phyloP scores from a whole-genome alignment of 768 basidiomycete genomes.

The Lentinula guzmanii region DNA sequence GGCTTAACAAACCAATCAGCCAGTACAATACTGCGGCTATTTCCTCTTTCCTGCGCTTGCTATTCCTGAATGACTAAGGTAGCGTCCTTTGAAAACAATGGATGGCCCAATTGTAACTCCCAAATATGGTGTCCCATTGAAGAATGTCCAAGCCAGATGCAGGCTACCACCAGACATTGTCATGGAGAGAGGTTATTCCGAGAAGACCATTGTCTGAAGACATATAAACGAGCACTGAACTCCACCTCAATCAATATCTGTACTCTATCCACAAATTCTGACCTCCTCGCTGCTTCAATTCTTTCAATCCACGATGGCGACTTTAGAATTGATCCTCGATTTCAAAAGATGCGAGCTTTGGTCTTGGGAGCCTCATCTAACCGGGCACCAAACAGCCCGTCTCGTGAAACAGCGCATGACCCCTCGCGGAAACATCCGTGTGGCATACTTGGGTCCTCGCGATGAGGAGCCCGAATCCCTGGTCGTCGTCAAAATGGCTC shows the following conservation, averaged over 20 bases:
- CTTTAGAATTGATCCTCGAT: slow-evolving; percentile 21
- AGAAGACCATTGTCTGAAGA: not conserved
- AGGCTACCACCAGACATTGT: not conserved
- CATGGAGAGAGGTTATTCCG: not conserved
- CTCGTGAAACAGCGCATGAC: slow-evolving; percentile 2
- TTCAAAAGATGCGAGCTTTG: slow-evolving; percentile 18
- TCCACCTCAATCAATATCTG: not conserved
- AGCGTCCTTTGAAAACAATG: not conserved
- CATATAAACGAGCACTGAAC: not conserved
- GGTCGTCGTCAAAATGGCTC: slow-evolving; percentile 29
- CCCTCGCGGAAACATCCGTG: not conserved
- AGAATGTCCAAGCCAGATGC: not conserved
- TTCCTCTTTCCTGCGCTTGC: not conserved
- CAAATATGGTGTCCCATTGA: not conserved
- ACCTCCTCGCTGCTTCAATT: not conserved
- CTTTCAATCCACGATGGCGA: slow-evolving; percentile 11
- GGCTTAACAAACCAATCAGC: not conserved
- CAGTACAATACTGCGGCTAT: not conserved
- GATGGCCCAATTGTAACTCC: not conserved
- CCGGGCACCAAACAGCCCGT: slow-evolving; percentile 16
- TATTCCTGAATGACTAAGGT: not conserved
- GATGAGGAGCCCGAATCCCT: not conserved
- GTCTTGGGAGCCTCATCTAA: slow-evolving; percentile 17
- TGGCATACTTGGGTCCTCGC: not conserved
- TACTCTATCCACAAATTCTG: not conserved